A percentile compares a stretch with the other conserved stretches of the same genome.
phyloP scores from a whole-genome alignment of 2,329 filamentous ascomycete species.

The Alternaria longipes region DNA sequence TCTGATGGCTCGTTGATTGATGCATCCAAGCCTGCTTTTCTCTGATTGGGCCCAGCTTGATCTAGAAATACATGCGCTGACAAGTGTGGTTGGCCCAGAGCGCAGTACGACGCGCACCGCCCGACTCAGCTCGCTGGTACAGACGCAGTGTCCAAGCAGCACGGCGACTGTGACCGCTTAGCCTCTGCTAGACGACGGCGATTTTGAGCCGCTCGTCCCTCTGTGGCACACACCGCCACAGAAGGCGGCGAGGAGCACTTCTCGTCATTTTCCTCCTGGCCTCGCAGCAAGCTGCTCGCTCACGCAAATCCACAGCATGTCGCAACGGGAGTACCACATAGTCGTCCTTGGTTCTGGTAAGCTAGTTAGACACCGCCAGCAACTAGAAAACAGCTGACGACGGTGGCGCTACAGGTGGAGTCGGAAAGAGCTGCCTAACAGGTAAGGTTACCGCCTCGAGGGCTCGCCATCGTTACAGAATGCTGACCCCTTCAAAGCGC shows the following conservation, averaged over 20 bases:
- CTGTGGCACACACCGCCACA: constrained; percentile 42
- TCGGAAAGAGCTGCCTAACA: constrained; percentile 92
- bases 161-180: constrained; percentile 31
- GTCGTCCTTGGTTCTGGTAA: constrained; percentile 55
- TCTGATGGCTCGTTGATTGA: constrained; percentile 28
- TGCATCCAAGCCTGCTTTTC: constrained; percentile 15
- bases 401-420: constrained; percentile 70
- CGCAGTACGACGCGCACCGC: constrained; percentile 34
- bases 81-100: constrained; percentile 40
- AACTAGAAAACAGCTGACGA: constrained; percentile 35
- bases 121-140: constrained; percentile 28
- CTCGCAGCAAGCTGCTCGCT: constrained; percentile 19
- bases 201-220: constrained; percentile 43
- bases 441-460: constrained; percentile 62
- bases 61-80: constrained; percentile 37
- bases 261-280: constrained; percentile 19
- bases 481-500: constrained; percentile 61
- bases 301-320: constrained; percentile 40
- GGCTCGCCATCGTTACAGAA: background rate
- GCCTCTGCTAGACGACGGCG: constrained; percentile 34
- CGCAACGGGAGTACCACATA: constrained; percentile 55
- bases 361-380: constrained; percentile 28
- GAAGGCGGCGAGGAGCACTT: constrained; percentile 30
- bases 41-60: constrained; percentile 34
- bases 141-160: constrained; percentile 30